Evolutionary conservation across 345 rosid genomes (phyloP), one percentile per base, ranked within the genome.

Genomic region (Ceriops zippeliana): DNA sequence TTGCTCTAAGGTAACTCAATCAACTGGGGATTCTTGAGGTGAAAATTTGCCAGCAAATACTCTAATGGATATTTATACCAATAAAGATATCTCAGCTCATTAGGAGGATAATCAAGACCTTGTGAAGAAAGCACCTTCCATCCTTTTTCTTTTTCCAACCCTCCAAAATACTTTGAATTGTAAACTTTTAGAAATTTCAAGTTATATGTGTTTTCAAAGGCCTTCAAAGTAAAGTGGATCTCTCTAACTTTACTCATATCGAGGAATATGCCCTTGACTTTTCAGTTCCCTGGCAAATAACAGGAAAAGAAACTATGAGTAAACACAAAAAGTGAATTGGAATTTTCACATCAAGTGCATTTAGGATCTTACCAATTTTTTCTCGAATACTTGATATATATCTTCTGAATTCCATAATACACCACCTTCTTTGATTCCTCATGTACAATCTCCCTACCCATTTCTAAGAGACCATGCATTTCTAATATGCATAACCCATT

Each of bases 31-130:
- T 34, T 34, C 37, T 34, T 2, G 0, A 1, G 37, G 37, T 7
- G 37, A 19, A 62, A 70, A 51, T 70, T 52, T 10, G 37, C 7
- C 6, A 52, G 73, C 67, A 70, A 70, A 61, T 42, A n/a, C 16
- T 47, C n/a, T 3, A 10, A 24, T 34, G 52, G 67, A 32, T 61
- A 70, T 5, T 20, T 34, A 11, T 52, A 1, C 67, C 73, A 61
- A 22, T 61, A 26, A 24, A 70, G 61, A 61, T 62, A 51, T 16
- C 52, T 22, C 28, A 70, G 35, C 32, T 53, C 51, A 34, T 16
- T 22, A 7, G 73, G 34, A 16, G 62, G 66, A 47, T 2, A 54
- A 19, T 56, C 52, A 0, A 67, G 62, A 6, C 62, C 70, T 15
- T 2, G 49, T 2, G 70, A 28, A 19, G 51, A 4, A 7, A 17